Evolutionary conservation across 2,329 filamentous ascomycete species (phyloP), one percentile per base, ranked within the genome.

Genomic region (Arthrobotrys entomopaga): DNA sequence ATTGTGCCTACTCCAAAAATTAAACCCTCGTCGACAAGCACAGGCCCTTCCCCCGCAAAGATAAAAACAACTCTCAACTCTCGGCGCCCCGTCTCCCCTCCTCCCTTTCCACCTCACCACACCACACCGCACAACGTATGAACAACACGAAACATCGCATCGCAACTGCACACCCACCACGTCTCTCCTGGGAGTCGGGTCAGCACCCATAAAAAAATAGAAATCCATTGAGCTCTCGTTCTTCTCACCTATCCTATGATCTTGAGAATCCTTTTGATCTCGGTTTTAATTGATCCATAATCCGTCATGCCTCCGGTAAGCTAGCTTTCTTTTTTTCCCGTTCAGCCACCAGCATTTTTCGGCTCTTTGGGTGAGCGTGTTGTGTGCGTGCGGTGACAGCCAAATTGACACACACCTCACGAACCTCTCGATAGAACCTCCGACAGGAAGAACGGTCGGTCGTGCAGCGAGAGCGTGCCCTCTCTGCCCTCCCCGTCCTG

Each of bases 391-490:
- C 60, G 49, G 22, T 60, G 40, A 29, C 7, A 4, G 43, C 20
- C 16, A 19, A 61, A 50, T 54, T 57, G 38, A 52, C 61, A 65
- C 61, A 65, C 52, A 57, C 42, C 60, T 46, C 50, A 65, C 48
- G 52, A 65, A 65, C 60, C 49, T 65, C 60, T 24, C 49, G 5
- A 26, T 48, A 15, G 7, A 8, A 19, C 26, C 24, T n/a, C 29
- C 52, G 19, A 16, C 26, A n/a, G n/a, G n/a, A n/a, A n/a, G 7
- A 2, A 42, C 52, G 1, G 38, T 13, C n/a, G 50, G 20, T 13
- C 38, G 53, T 57, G 53, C 53, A 57, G 29, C 29, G 29, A 34
- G 53, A 57, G 53, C 53, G 53, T 57, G 53, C 53, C 38, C 24
- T 57, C 16, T 13, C 53, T 38, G 11, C 16, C 20, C 16, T 11